These are phyloP conservation scores for Aspergillus tamarii DNA, from an alignment of 2,329 filamentous ascomycete species.

Conservation along the genomic window DNA sequence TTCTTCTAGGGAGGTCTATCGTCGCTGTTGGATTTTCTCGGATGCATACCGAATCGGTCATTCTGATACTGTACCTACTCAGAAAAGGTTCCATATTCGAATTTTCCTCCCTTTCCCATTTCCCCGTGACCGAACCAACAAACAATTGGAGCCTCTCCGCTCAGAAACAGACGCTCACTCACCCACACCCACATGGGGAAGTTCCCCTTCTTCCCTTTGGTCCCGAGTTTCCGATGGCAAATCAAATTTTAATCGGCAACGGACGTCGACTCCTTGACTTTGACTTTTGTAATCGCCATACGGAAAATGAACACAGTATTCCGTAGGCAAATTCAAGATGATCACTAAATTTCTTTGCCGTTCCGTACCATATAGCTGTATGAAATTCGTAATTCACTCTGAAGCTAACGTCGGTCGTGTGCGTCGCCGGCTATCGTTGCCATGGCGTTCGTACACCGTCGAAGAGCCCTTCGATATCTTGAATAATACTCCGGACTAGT, in stretches of 20 bases:
- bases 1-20: not conserved
- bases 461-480: slow-evolving; percentile 1
- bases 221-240: slow-evolving; percentile 36
- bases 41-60: slow-evolving; percentile 5
- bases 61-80: not conserved
- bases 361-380: not conserved
- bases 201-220: slow-evolving; percentile 28
- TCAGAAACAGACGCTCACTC: slow-evolving; percentile 9
- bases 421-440: slow-evolving; percentile 9
- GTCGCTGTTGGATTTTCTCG: not conserved
- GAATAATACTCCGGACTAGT: not conserved
- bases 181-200: slow-evolving; percentile 29
- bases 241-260: slow-evolving; percentile 7
- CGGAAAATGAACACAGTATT: not conserved
- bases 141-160: slow-evolving; percentile 22
- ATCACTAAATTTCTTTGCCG: not conserved
- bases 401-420: not conserved
- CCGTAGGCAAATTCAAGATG: not conserved
- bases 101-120: slow-evolving; percentile 12
- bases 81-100: not conserved
- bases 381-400: not conserved
- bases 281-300: not conserved
- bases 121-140: slow-evolving; percentile 20
- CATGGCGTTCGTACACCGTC: slow-evolving; percentile 6
- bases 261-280: not conserved